A percentile compares a stretch with the other conserved stretches of the same genome.
Conservation (phyloP, 1,284 basidiomycete genomes). For the Gymnopus androsaceus region DNA sequence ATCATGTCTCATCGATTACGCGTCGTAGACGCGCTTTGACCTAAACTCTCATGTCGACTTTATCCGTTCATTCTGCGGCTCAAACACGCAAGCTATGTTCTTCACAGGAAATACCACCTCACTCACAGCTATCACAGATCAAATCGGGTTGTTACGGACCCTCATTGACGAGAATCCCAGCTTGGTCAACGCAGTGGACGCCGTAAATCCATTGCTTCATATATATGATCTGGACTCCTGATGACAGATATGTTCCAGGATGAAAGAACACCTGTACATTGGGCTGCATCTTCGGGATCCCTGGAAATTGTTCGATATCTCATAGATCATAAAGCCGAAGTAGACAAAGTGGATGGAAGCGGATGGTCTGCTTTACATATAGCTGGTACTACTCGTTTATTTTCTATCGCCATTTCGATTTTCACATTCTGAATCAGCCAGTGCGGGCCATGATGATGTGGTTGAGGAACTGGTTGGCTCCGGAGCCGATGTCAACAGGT, state of each 20-base stretch:
- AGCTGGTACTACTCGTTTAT: conserved; percentile 56
- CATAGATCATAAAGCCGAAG: conserved; percentile 70
- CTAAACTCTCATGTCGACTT: conserved; percentile 29
- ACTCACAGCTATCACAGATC: conserved; percentile 51
- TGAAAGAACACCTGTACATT: conserved; percentile 86
- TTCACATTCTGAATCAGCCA: conserved; percentile 48
- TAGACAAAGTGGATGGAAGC: conserved; percentile 71
- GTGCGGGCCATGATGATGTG: conserved; percentile 78
- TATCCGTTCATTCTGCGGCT: conserved; percentile 62
- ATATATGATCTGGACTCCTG: background rate
- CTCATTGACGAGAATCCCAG: conserved; percentile 70
- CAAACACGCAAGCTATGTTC: conserved; percentile 55
- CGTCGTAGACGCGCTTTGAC: background rate
- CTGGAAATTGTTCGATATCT: conserved; percentile 74
- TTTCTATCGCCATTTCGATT: conserved; percentile 3
- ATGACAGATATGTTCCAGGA: conserved; percentile 60
- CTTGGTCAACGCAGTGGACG: conserved; percentile 69
- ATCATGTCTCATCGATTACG: conserved; percentile 6
- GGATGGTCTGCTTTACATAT: conserved; percentile 91
- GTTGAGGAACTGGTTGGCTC: conserved; percentile 82
- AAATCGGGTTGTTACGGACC: conserved; percentile 72
- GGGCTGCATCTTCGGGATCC: conserved; percentile 80
- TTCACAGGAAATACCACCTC: background rate
- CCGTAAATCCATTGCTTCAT: conserved; percentile 30
- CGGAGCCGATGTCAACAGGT: conserved; percentile 80